Base-by-base conservation (phyloP, 768 basidiomycete genomes). In the Mycena rosella region DNA sequence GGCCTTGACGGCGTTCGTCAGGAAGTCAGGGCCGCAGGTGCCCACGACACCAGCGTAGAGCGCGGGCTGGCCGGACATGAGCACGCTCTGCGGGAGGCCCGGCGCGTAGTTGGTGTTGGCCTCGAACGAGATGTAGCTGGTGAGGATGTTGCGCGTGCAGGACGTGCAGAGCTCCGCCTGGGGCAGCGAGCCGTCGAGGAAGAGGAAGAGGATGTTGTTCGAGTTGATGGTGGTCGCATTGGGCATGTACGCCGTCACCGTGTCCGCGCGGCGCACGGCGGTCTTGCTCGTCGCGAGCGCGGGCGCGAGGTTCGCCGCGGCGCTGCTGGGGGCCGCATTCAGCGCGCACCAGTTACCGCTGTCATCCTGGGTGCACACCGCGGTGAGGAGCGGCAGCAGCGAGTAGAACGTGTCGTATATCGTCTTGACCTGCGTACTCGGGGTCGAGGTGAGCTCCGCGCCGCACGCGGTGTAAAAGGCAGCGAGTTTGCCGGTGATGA, bases 321-420 rank as follows among this genome's bases (percentile, higher is more conserved):
- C 71, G 63, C 72, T 38, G 60, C 79, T 76, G 26, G 79, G 69
- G 47, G 82, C 77, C 36, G 88, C 79, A 32, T 87, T 73, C 62
- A 85, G 77, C 30, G 88, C 86, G 75, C 97, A 99, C 80, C 86
- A 98, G 42, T 84, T 80, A 34, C 88, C 90, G 52, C 73, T 81
- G 73, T 90, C 88, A 73, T 92, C 88, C 85, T 94, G 93, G 51
- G 91, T 72, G 81, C 96, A 98, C 32, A 94, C 75, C 29, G 95
- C 90, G 8, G 76, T 71, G 67, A 80, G 81, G 75, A 97, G 76
- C 10, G 96, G 95, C 14, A 76, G 68, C 49, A 96, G 69, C 65
- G 85, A 70, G 82, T 95, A 99, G 30, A 98, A 81, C 32, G 89
- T 81, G 76, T 98, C 96, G 81, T 99, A 99, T 2, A 87, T 79